phyloP scores from a whole-genome alignment of 495 filamentous ascomycete species.

The Lophium mytilinum region DNA sequence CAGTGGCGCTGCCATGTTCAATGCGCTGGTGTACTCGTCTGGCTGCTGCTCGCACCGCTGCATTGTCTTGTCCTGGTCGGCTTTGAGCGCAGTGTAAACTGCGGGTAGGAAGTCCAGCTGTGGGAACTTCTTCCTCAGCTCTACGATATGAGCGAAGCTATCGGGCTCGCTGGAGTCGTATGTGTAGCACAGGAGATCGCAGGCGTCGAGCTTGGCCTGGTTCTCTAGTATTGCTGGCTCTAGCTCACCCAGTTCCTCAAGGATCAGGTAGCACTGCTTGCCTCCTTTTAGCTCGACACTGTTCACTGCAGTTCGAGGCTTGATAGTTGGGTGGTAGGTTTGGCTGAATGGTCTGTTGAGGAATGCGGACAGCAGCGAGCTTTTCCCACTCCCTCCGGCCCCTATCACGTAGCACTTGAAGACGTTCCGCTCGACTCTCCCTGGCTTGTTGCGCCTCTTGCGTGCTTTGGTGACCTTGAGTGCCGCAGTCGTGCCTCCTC shows the following conservation, averaged over 20 bases:
- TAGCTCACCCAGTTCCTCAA: slow-evolving; percentile 91
- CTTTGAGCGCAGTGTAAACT: slow-evolving; percentile 87
- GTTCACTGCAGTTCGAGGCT: slow-evolving; percentile 86
- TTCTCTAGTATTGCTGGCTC: slow-evolving; percentile 93
- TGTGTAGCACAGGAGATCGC: slow-evolving; percentile 88
- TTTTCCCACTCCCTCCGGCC: slow-evolving; percentile 75
- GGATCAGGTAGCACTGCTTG: slow-evolving; percentile 92
- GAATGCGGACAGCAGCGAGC: slow-evolving; percentile 80
- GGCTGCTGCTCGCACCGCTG: slow-evolving; percentile 87
- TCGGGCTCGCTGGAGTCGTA: slow-evolving; percentile 96
- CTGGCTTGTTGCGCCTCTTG: slow-evolving; percentile 69
- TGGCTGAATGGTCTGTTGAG: slow-evolving; percentile 77
- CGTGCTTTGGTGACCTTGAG: slow-evolving; percentile 87
- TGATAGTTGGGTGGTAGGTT: slow-evolving; percentile 90
- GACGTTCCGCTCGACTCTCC: slow-evolving; percentile 88
- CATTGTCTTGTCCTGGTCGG: slow-evolving; percentile 87
- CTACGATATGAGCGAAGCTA: slow-evolving; percentile 83
- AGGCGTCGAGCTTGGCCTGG: slow-evolving; percentile 79
- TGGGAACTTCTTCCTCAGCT: slow-evolving; percentile 64
- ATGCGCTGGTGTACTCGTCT: slow-evolving; percentile 74
- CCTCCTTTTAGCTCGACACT: slow-evolving; percentile 93
- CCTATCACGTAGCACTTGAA: slow-evolving; percentile 92
- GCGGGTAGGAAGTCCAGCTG: slow-evolving; percentile 81
- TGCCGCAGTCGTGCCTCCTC: slow-evolving; percentile 65
- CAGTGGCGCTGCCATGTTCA: slow-evolving; percentile 77